Percentiles rank a stretch among this genome's conserved stretches.
These are phyloP conservation scores for Geotrichum fermentans DNA, from an alignment of 1,139 yeast species.

Conservation along the genomic window DNA sequence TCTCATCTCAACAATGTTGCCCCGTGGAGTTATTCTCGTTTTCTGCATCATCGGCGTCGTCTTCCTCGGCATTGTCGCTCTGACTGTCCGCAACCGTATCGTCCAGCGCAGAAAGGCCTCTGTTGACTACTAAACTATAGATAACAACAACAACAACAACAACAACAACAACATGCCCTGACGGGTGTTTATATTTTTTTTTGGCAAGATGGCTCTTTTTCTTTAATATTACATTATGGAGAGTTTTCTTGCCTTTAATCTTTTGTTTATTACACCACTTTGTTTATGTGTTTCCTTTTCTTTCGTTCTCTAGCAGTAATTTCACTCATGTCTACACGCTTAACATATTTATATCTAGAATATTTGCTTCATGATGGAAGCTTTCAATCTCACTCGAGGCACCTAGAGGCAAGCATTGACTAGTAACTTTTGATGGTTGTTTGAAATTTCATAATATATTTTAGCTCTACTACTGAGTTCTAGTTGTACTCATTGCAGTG, in stretches of 20 bases:
- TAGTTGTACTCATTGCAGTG: too few relatives aligned
- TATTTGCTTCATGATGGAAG: too few relatives aligned
- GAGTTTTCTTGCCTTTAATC: background rate
- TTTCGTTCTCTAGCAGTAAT: background rate
- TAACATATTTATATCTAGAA: too few relatives aligned
- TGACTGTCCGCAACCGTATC: constrained; percentile 20
- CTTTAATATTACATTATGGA: background rate
- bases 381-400: too few relatives aligned
- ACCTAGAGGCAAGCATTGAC: too few relatives aligned
- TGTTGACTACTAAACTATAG: constrained; percentile 17
- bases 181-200: background rate
- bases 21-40: constrained; percentile 52
- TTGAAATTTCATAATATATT: background rate
- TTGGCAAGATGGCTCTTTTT: background rate
- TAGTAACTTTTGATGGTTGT: background rate
- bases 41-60: constrained; percentile 46
- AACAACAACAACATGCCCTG: background rate
- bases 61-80: constrained; percentile 27
- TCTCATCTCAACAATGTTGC: constrained; percentile 41
- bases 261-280: background rate
- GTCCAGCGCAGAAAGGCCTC: constrained; percentile 18
- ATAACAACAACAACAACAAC: background rate
- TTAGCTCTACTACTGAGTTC: too few relatives aligned
- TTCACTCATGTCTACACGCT: background rate
- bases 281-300: background rate